phyloP scores from a whole-genome alignment of 257 asterid genomes.

The Scutellaria minor region DNA sequence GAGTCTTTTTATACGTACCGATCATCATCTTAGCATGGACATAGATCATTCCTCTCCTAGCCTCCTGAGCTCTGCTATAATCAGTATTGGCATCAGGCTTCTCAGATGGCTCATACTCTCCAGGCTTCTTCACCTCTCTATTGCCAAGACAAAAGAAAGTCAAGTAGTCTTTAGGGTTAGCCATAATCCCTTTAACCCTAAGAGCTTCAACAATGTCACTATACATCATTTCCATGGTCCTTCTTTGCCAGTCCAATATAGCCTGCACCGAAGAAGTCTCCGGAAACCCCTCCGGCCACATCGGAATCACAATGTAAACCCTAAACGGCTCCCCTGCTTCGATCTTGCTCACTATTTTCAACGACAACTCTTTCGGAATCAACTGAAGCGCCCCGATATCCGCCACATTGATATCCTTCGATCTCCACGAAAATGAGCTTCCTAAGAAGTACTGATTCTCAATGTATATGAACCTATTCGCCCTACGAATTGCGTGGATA shows the following conservation, averaged over 20 bases:
- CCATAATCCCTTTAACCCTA: constrained; percentile 59
- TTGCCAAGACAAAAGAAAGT: constrained; percentile 77
- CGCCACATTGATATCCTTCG: constrained; percentile 56
- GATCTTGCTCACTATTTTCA: constrained; percentile 69
- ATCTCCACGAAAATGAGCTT: constrained; percentile 66
- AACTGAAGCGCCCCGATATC: constrained; percentile 61
- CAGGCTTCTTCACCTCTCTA: constrained; percentile 58
- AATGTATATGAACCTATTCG: constrained; percentile 62
- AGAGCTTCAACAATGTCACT: constrained; percentile 55
- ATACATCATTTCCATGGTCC: constrained; percentile 82
- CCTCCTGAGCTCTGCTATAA: constrained; percentile 58
- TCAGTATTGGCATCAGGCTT: constrained; percentile 57
- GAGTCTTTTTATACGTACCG: constrained; percentile 37
- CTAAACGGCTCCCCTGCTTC: constrained; percentile 63
- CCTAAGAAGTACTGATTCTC: constrained; percentile 83
- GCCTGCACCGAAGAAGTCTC: constrained; percentile 62
- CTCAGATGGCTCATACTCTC: constrained; percentile 60
- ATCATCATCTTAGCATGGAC: constrained; percentile 85
- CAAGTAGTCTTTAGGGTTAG: constrained; percentile 65
- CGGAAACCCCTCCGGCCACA: constrained; percentile 87
- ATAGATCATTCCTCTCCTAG: constrained; percentile 73
- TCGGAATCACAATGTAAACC: constrained; percentile 68
- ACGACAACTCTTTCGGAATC: constrained; percentile 66
- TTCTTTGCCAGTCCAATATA: constrained; percentile 70
- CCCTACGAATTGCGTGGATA: constrained; percentile 72